Base-by-base conservation (phyloP, 2,329 filamentous ascomycete species). In the Zymoseptoria brevis region DNA sequence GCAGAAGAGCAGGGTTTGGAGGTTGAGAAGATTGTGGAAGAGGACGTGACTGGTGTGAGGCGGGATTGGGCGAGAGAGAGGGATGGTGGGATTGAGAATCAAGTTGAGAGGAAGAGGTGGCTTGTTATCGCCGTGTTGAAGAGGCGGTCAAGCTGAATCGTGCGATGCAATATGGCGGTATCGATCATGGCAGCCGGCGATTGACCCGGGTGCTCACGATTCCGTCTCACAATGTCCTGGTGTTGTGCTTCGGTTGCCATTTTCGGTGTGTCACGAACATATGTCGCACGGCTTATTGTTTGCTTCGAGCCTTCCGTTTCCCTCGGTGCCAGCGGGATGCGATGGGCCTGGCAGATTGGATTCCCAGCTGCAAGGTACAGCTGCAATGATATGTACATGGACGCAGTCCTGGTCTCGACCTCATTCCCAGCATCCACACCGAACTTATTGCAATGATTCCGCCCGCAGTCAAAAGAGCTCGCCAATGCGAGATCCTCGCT, bases 101-200 rank as follows among this genome's bases (percentile, higher is more conserved):
- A 81, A 3, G 80, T 78, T 0, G 81, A 80, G 69, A 77, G 84
- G 67, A 90, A 90, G 75, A 81, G 84, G 63, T 90, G 87, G 87
- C 75, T 89, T n/a, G 83, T 83, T 4, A 77, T 89, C 59, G 67
- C 68, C 8, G 57, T 62, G 8, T 54, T 69, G 50, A 67, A 58
- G 55, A 53, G 59, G 6, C 56, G 55, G n/a, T 16, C 35, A 45
- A 45, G 50, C 29, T 45, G 8, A 26, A 13, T 41, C 8, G 19
- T 19, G 35, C 11, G 16, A 45, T 6, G 35, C 13, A 29, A 7
- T 21, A 19, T 13, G n/a, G 51, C 26, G 24, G 11, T 53, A 29
- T n/a, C 13, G 22, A 53, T 24, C 8, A n/a, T 9, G 21, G 35
- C 35, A 16, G 35, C 35, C 35, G 35, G 35, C 35, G 11, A n/a